These are phyloP conservation scores for Malbranchea zuffiana DNA, from an alignment of 2,329 filamentous ascomycete species.

Conservation along the genomic window DNA sequence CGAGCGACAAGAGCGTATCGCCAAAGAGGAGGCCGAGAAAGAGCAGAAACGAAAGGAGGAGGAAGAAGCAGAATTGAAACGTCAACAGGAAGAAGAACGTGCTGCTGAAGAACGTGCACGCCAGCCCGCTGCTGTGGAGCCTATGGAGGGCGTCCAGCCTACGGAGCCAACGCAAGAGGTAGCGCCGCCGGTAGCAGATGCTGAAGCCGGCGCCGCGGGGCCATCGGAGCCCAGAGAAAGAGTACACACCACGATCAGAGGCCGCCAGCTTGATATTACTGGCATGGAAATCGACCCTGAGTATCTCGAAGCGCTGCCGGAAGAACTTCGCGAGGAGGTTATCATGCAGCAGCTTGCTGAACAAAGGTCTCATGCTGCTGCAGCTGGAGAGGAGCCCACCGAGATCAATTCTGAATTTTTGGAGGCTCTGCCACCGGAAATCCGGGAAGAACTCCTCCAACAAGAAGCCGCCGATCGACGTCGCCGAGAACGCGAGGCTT, in stretches of 20 bases:
- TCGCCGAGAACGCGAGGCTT: constrained; percentile 72
- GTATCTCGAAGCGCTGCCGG: constrained; percentile 92
- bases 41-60: constrained; percentile 58
- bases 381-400: constrained; percentile 53
- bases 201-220: constrained; percentile 32
- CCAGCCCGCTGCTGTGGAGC: constrained; percentile 33
- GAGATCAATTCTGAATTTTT: constrained; percentile 83
- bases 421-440: constrained; percentile 79
- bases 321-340: constrained; percentile 92
- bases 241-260: constrained; percentile 72
- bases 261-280: constrained; percentile 83
- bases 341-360: constrained; percentile 82
- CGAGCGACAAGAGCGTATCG: constrained; percentile 52
- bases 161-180: constrained; percentile 29
- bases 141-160: constrained; percentile 69
- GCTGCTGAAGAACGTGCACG: constrained; percentile 38
- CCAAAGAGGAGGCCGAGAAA: constrained; percentile 60
- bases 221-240: constrained; percentile 45
- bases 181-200: constrained; percentile 24
- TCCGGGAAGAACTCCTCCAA: constrained; percentile 80
- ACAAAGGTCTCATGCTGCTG: constrained; percentile 64
- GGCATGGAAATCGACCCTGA: constrained; percentile 88
- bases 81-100: constrained; percentile 49
- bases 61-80: constrained; percentile 44
- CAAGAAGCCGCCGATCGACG: constrained; percentile 84